Conservation (phyloP, 2,329 filamentous ascomycete species). For the Ophiostoma australiae region DNA sequence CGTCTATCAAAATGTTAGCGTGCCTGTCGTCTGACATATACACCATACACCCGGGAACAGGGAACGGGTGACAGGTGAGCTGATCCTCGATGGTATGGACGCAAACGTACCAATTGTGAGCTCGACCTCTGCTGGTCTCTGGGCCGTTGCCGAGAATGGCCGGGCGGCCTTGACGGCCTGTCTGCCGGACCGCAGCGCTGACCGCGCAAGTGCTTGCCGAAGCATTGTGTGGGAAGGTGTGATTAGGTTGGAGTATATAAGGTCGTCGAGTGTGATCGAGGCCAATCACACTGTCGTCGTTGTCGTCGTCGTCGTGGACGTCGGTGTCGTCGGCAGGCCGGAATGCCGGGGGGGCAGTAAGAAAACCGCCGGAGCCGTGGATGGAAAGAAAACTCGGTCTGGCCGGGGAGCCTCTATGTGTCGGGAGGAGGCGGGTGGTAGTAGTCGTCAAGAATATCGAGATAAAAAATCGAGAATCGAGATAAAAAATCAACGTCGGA, state of each 20-base stretch:
- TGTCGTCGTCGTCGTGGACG: conserved; percentile 12
- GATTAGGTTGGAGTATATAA: conserved; percentile 20
- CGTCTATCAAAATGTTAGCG: conserved; percentile 58
- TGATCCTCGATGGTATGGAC: not conserved
- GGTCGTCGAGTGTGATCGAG: not conserved
- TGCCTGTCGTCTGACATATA: not conserved
- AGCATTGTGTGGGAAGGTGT: conserved; percentile 50
- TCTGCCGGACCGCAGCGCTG: conserved; percentile 61
- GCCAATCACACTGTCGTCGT: conserved; percentile 19
- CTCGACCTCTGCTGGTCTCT: conserved; percentile 86
- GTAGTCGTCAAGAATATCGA: not conserved
- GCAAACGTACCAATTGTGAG: conserved; percentile 76
- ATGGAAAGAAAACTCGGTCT: not conserved
- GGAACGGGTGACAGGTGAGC: not conserved
- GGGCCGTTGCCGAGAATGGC: conserved; percentile 74
- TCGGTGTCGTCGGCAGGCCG: conserved; percentile 9
- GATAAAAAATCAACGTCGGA: not conserved
- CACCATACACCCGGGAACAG: conserved; percentile 2
- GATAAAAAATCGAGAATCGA: not conserved
- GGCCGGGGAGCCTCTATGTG: no score
- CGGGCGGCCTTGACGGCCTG: conserved; percentile 59
- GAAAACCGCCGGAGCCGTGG: conserved; percentile 5
- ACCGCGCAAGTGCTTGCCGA: conserved; percentile 62
- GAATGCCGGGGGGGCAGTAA: conserved; percentile 11
- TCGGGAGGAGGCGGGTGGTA: not conserved